Conservation (phyloP, 148 eudicot species). For the Amaranthus hypochondriacus region DNA sequence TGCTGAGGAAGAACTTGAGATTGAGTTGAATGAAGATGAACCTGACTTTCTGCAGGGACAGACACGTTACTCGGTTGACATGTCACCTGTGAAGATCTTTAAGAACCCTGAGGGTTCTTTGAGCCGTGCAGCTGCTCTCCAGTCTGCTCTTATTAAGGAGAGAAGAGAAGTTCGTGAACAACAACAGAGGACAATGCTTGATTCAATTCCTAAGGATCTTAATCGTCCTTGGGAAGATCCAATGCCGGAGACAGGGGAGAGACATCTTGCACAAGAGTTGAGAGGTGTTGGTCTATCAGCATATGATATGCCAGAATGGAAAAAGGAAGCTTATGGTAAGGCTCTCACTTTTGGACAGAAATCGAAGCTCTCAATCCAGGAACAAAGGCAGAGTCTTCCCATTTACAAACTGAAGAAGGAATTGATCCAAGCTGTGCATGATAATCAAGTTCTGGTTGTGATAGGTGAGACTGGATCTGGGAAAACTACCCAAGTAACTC, state of each 20-base stretch:
- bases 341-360: conserved; percentile 87
- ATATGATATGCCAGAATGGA: conserved; percentile 97
- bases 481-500: conserved; percentile 92
- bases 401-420: conserved; percentile 82
- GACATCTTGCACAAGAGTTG: conserved; percentile 95
- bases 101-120: conserved; percentile 92
- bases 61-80: conserved; percentile 64
- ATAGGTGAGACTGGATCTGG: conserved; percentile 98
- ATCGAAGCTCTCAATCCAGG: conserved; percentile 81
- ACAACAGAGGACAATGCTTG: conserved; percentile 82
- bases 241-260: conserved; percentile 94
- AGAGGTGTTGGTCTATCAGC: conserved; percentile 94
- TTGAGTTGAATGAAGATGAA: conserved; percentile 86
- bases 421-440: conserved; percentile 73
- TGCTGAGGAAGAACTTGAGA: conserved; percentile 83
- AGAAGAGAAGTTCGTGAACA: conserved; percentile 89
- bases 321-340: conserved; percentile 90
- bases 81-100: conserved; percentile 90
- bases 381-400: conserved; percentile 91
- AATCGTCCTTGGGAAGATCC: conserved; percentile 99
- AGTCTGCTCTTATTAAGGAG: conserved; percentile 81
- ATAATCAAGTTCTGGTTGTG: conserved; percentile 86
- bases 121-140: conserved; percentile 90
- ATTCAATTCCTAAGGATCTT: conserved; percentile 91
- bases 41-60: conserved; percentile 82